Conservation (phyloP, 1,284 basidiomycete genomes). For the Cryptococcus hybrid region DNA sequence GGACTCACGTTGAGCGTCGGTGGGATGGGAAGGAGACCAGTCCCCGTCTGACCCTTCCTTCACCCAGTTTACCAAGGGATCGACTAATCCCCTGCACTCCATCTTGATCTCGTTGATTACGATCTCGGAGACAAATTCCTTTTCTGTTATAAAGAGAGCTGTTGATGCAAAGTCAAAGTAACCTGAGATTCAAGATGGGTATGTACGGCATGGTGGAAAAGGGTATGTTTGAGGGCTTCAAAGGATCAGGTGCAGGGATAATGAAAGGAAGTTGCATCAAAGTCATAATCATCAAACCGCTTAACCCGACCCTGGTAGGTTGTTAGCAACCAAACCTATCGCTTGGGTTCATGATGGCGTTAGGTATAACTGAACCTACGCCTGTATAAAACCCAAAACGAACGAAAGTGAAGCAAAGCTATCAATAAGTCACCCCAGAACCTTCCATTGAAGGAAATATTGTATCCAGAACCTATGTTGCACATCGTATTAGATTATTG, state of each 20-base stretch:
- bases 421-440: too few relatives aligned
- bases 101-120: neutral
- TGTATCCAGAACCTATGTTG: constrained; percentile 13
- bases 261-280: too few relatives aligned
- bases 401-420: too few relatives aligned
- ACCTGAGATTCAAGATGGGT: neutral
- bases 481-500: neutral
- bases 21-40: constrained; percentile 18
- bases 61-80: constrained; percentile 14
- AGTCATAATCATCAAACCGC: too few relatives aligned
- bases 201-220: neutral
- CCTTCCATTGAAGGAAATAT: constrained; percentile 12
- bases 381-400: too few relatives aligned
- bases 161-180: neutral
- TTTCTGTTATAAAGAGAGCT: neutral
- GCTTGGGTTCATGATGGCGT: too few relatives aligned
- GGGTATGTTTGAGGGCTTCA: neutral
- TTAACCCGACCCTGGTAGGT: too few relatives aligned
- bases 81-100: constrained; percentile 3
- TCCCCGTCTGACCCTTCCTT: constrained; percentile 8
- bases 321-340: too few relatives aligned
- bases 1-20: constrained; percentile 25
- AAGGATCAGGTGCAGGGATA: neutral
- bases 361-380: too few relatives aligned
- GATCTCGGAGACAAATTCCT: neutral